Conservation (phyloP, 805 yeast species). For the Myxozyma mucilagina region DNA sequence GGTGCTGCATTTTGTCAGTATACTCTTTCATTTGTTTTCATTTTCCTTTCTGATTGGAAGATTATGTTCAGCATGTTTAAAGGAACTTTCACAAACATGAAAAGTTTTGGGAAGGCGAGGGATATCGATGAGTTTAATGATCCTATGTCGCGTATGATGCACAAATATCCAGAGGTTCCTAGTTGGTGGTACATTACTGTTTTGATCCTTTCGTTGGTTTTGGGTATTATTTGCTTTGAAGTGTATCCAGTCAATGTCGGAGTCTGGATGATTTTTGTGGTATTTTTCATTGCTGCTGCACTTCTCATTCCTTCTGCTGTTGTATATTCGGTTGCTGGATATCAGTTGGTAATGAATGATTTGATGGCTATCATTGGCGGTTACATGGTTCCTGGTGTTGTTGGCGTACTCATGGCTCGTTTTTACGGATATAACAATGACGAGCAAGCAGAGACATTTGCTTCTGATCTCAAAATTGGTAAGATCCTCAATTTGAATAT, state of each 20-base stretch:
- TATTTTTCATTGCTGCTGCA: conserved; percentile 54
- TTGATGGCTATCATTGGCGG: conserved; percentile 13
- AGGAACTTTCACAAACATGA: conserved; percentile 27
- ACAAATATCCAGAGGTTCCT: conserved; percentile 58
- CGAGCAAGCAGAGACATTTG: conserved; percentile 46
- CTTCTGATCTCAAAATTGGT: conserved; percentile 45
- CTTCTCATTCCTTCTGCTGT: conserved; percentile 63
- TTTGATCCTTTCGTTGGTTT: conserved; percentile 49
- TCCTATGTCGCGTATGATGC: conserved; percentile 46
- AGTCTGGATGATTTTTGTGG: conserved; percentile 63
- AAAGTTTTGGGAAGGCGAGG: conserved; percentile 50
- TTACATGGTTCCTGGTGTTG: conserved; percentile 35
- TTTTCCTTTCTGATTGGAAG: not conserved
- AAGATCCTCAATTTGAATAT: not conserved
- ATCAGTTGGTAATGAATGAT: conserved; percentile 59
- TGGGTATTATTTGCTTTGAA: conserved; percentile 43
- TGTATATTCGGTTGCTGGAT: conserved; percentile 63
- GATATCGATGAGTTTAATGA: conserved; percentile 57
- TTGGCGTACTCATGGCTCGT: conserved; percentile 50
- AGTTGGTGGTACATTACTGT: conserved; percentile 61
- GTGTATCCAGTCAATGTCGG: conserved; percentile 52
- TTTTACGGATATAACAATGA: conserved; percentile 39
- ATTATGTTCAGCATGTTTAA: not conserved
- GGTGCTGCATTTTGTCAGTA: not conserved
- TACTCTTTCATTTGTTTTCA: not conserved